Percentiles rank a stretch among this genome's conserved stretches.
These are phyloP conservation scores for Candida gigantensis DNA, from an alignment of 1,139 yeast species.

Conservation along the genomic window DNA sequence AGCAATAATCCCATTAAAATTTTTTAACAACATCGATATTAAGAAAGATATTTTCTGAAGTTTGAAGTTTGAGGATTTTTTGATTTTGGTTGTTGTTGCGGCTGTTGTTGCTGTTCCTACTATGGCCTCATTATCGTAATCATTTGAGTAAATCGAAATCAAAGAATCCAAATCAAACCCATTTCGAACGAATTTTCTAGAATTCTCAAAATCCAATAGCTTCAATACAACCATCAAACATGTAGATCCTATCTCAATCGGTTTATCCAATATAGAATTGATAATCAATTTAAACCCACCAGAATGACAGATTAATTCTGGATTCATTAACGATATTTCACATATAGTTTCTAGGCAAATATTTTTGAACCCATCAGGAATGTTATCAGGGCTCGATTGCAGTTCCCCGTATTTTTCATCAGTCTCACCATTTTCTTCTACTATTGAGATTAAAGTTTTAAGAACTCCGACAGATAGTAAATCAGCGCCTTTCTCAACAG, in stretches of 20 bases:
- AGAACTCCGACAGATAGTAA: constrained; percentile 66
- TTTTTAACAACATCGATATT: constrained; percentile 61
- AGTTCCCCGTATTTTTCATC: constrained; percentile 12
- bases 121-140: constrained; percentile 13
- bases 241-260: constrained; percentile 55
- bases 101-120: too few relatives aligned
- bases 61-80: constrained; percentile 23
- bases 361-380: constrained; percentile 49
- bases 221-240: constrained; percentile 59
- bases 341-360: constrained; percentile 69
- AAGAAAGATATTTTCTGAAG: constrained; percentile 65
- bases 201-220: constrained; percentile 59
- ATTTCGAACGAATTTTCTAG: constrained; percentile 57
- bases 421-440: constrained; percentile 53
- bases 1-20: constrained; percentile 77
- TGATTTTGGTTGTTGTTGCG: constrained; percentile 6
- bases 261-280: constrained; percentile 61
- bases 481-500: constrained; percentile 55
- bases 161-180: constrained; percentile 67
- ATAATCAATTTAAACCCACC: constrained; percentile 68
- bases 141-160: constrained; percentile 56
- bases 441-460: constrained; percentile 70
- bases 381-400: constrained; percentile 3
- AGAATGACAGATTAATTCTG: constrained; percentile 59
- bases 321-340: constrained; percentile 64